Base-by-base conservation (phyloP, 331 rosid genomes). In the Quercus lobata region DNA sequence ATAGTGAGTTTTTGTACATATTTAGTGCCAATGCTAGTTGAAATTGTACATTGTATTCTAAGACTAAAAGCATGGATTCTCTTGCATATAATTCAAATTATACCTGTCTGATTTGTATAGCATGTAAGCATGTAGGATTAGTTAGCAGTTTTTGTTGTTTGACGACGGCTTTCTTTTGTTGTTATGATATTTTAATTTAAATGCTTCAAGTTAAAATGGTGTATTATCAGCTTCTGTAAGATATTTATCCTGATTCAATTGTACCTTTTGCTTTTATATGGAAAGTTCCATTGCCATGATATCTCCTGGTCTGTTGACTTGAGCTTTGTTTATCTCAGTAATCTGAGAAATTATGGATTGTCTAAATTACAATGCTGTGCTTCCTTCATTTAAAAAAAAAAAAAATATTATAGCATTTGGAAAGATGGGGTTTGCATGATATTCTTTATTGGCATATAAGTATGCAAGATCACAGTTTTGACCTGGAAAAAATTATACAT, bases 1-100 rank as follows among this genome's bases (percentile, higher is more conserved):
- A 57, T n/a, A 19, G 73, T 78, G 30, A 34, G 73, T 25, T 73
- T 41, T 54, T 91, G 96, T 91, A 90, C 81, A 88, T 86, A 85
- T 72, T 78, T 79, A 84, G 89, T 71, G 34, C n/a, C 76, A 68
- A 29, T 76, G 70, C 61, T 57, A 66, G 72, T 76, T 69, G 74
- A 18, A 71, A 53, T 77, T 77, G 87, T 85, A 75, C 30, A 72
- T 60, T 55, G 15, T 73, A 21, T 46, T 27, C 16, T 21, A 56
- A 66, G 65, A 75, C 25, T 63, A 16, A 62, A 74, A 71, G 78
- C 66, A 29, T 44, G 14, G 29, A 10, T 66, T 69, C 72, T 25
- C 41, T 25, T 16, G 73, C 68, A 63, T 49, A 19, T 49, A 19
- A 24, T 74, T 57, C 0, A 5, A 4, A 22, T 71, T 58, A 5